These are phyloP conservation scores for Eudorina sp. DNA, from an alignment of 139 green algal genomes.

Conservation along the genomic window DNA sequence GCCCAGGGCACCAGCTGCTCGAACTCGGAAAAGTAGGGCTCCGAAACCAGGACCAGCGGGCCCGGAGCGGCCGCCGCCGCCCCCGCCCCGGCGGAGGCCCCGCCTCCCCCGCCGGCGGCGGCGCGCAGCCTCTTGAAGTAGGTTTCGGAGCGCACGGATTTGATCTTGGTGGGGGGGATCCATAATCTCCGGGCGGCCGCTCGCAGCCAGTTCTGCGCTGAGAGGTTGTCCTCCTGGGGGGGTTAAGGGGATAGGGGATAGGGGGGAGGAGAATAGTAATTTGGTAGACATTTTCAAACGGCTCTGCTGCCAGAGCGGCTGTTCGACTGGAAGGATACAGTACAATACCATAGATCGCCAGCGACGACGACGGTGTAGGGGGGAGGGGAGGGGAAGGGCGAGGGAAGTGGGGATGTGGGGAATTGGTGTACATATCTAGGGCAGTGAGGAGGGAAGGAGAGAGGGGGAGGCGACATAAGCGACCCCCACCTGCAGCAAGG, in stretches of 20 bases:
- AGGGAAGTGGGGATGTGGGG: too few relatives aligned
- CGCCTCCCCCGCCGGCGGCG: too few relatives aligned
- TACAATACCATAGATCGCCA: too few relatives aligned
- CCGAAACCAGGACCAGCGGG: constrained; percentile 50
- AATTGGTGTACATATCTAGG: too few relatives aligned
- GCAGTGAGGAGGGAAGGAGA: too few relatives aligned
- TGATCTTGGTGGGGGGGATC: constrained; percentile 14
- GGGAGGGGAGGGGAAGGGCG: too few relatives aligned
- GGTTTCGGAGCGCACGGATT: not conserved
- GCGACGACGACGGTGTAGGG: too few relatives aligned
- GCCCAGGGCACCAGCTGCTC: constrained; percentile 56
- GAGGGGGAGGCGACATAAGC: too few relatives aligned
- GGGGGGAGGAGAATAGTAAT: too few relatives aligned
- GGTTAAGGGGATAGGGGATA: not conserved
- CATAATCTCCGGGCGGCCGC: not conserved
- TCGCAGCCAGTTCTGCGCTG: not conserved
- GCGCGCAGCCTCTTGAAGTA: constrained; percentile 37
- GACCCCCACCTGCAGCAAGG: constrained; percentile 31
- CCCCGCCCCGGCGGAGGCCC: not conserved
- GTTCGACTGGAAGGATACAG: too few relatives aligned
- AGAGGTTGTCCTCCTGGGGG: constrained; percentile 24
- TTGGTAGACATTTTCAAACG: too few relatives aligned
- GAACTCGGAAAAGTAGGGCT: constrained; percentile 48
- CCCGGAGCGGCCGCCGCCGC: not conserved
- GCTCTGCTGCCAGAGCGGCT: too few relatives aligned